Percentiles rank a stretch among this genome's conserved stretches.
Conservation (phyloP, 345 rosid species). For the Rhodamnia argentea region DNA sequence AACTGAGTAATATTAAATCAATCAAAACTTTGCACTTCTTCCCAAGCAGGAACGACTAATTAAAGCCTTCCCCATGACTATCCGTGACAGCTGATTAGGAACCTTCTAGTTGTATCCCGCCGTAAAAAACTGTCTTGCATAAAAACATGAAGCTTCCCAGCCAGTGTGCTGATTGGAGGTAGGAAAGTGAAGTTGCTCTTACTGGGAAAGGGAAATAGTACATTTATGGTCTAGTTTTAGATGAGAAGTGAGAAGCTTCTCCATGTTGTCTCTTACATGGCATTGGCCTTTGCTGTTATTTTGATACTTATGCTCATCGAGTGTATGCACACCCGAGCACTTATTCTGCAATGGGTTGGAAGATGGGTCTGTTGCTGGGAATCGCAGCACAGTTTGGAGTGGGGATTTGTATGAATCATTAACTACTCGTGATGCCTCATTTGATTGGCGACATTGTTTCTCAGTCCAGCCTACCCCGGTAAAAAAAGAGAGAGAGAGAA, state of each 20-base stretch:
- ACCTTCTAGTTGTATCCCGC: not conserved
- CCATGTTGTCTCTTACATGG: not conserved
- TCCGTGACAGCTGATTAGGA: not conserved
- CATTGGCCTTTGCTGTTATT: not conserved
- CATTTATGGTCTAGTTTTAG: not conserved
- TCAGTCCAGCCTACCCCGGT: too few species aligned
- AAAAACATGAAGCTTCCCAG: not conserved
- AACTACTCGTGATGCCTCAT: too few species aligned
- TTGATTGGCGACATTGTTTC: too few species aligned
- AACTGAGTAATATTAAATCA: not conserved
- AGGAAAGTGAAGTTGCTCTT: not conserved
- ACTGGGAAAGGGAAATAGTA: not conserved
- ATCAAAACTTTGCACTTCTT: not conserved
- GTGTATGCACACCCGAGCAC: not conserved
- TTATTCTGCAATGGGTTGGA: not conserved
- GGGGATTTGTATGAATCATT: not conserved
- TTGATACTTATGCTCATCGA: not conserved
- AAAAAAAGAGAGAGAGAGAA: too few species aligned
- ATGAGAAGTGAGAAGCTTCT: not conserved
- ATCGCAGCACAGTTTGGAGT: not conserved
- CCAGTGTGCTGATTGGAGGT: not conserved
- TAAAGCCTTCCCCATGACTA: not conserved
- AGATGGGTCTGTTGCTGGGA: not conserved
- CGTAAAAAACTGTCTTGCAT: not conserved
- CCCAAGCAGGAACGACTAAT: not conserved